These are phyloP conservation scores for Ustilago loliicola DNA, from an alignment of 1,284 basidiomycete species.

Conservation along the genomic window DNA sequence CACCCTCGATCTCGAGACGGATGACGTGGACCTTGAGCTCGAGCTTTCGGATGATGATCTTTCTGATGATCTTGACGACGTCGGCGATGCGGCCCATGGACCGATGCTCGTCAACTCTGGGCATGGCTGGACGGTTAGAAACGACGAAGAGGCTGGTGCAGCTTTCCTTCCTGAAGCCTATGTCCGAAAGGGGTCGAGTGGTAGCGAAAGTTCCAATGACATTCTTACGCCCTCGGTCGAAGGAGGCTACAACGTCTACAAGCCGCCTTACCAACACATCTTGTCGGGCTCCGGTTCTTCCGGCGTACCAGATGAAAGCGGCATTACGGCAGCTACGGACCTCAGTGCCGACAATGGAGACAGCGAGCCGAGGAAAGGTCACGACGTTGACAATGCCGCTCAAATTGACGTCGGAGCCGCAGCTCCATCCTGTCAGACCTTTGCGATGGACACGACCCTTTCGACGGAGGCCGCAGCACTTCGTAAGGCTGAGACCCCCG, in stretches of 20 bases:
- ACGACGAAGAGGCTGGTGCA: slow-evolving; percentile 11
- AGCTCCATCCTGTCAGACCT: slow-evolving; percentile 28
- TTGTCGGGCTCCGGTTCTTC: slow-evolving; percentile 22
- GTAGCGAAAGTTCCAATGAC: slow-evolving; percentile 43
- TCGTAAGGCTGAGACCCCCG: slow-evolving; percentile 27
- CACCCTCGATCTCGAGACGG: slow-evolving; percentile 22
- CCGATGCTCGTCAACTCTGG: slow-evolving; percentile 56
- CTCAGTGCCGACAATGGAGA: not conserved
- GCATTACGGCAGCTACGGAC: not conserved
- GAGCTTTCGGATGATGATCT: slow-evolving; percentile 61
- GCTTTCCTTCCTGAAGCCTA: slow-evolving; percentile 35
- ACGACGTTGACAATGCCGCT: no score
- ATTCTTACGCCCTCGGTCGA: slow-evolving; percentile 63
- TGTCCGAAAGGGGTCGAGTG: slow-evolving; percentile 36
- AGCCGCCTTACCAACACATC: slow-evolving; percentile 59
- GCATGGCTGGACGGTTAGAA: slow-evolving; percentile 51
- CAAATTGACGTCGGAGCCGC: slow-evolving; percentile 7
- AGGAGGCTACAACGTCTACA: slow-evolving; percentile 65
- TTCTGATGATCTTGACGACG: slow-evolving; percentile 39
- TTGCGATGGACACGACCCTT: slow-evolving; percentile 35
- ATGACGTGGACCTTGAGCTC: slow-evolving; percentile 53
- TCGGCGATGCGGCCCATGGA: not conserved
- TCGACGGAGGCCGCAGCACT: slow-evolving; percentile 45
- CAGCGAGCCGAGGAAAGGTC: no score
- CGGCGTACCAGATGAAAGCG: slow-evolving; percentile 12